These are phyloP conservation scores for Chlorella sp. DNA, from an alignment of 139 green algal species.

Conservation along the genomic window DNA sequence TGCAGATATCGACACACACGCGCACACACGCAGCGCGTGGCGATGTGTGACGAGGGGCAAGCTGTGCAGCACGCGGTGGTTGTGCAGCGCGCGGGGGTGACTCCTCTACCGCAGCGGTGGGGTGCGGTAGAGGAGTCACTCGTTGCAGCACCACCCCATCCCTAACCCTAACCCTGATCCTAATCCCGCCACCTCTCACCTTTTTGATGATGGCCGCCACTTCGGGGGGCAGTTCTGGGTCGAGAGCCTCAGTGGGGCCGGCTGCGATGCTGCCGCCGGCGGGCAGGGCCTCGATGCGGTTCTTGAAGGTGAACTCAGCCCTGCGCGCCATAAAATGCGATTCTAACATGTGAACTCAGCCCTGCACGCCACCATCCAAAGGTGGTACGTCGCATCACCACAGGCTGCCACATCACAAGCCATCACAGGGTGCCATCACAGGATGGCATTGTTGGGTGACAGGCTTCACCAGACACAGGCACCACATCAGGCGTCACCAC, in stretches of 20 bases:
- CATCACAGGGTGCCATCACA: too few relatives aligned
- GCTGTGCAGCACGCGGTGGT: too few relatives aligned
- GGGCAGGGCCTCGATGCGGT: conserved; percentile 19
- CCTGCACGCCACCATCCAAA: background rate
- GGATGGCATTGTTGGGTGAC: too few relatives aligned
- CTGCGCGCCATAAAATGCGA: conserved; percentile 1
- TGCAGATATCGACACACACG: too few relatives aligned
- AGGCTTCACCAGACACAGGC: background rate
- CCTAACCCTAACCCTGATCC: too few relatives aligned
- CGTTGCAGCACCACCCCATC: too few relatives aligned
- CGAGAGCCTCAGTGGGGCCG: background rate
- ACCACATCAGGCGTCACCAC: background rate
- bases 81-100: too few relatives aligned
- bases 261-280: background rate
- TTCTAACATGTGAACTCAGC: background rate
- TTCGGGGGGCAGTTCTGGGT: conserved; percentile 32
- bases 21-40: too few relatives aligned
- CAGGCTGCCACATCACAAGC: background rate
- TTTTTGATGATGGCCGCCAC: conserved; percentile 20
- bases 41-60: too few relatives aligned
- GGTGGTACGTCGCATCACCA: background rate
- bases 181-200: too few relatives aligned
- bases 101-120: too few relatives aligned
- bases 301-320: conserved; percentile 25
- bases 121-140: too few relatives aligned